Evolutionary conservation across 2,329 filamentous ascomycete genomes (phyloP).

Genomic region (Fonsecaea multimorphosa): DNA sequence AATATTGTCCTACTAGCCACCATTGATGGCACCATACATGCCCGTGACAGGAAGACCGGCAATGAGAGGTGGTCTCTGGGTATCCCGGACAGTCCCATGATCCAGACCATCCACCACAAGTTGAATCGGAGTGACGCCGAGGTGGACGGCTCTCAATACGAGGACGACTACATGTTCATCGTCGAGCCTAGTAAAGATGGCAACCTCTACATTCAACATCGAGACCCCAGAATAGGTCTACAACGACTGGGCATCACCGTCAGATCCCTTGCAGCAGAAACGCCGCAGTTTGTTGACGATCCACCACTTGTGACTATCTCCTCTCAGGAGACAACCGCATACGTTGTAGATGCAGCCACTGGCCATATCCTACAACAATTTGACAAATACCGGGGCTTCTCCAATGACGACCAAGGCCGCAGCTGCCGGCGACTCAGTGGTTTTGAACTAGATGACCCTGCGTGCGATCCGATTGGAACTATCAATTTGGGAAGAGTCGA

Average conservation of each 20-base stretch:
- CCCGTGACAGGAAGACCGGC: slow-evolving; percentile 85
- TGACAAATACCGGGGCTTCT: slow-evolving; percentile 52
- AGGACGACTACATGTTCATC: slow-evolving; percentile 92
- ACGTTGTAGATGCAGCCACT: slow-evolving; percentile 85
- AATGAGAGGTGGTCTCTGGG: slow-evolving; percentile 83
- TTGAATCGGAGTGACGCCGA: slow-evolving; percentile 68
- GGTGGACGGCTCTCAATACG: slow-evolving; percentile 62
- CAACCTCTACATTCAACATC: slow-evolving; percentile 83
- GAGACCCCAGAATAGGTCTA: slow-evolving; percentile 59
- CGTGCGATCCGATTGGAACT: slow-evolving; percentile 80
- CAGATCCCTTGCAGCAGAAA: slow-evolving; percentile 84
- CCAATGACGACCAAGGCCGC: slow-evolving; percentile 52
- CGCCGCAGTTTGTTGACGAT: slow-evolving; percentile 73
- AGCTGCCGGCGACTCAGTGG: slow-evolving; percentile 76
- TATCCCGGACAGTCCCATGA: slow-evolving; percentile 78
- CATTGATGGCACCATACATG: slow-evolving; percentile 95
- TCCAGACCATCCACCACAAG: slow-evolving; percentile 84
- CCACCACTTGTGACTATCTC: slow-evolving; percentile 87
- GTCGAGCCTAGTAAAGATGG: slow-evolving; percentile 91
- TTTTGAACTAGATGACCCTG: slow-evolving; percentile 65
- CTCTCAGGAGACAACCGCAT: slow-evolving; percentile 86
- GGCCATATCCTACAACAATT: slow-evolving; percentile 85
- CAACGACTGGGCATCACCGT: slow-evolving; percentile 58
- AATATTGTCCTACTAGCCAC: slow-evolving; percentile 99
- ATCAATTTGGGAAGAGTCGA: slow-evolving; percentile 85